A percentile compares a stretch with the other conserved stretches of the same genome.
phyloP scores from a whole-genome alignment of 169 alveolate species.

The Eimeria sp. region DNA sequence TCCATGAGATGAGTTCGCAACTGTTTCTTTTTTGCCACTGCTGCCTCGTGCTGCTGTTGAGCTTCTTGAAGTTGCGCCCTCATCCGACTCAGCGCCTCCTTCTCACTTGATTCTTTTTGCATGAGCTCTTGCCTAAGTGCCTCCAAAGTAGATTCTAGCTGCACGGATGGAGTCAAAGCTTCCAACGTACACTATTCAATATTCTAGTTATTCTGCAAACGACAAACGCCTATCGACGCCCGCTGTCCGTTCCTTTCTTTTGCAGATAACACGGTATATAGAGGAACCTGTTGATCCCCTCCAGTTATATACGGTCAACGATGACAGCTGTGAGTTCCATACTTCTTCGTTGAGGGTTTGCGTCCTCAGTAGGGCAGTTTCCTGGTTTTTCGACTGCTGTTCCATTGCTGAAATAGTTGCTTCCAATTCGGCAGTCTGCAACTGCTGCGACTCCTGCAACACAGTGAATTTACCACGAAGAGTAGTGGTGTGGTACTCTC shows the following conservation, averaged over 20 bases:
- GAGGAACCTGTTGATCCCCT: background rate
- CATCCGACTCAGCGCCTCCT: background rate
- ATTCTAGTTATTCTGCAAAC: background rate
- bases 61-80: constrained; percentile 12
- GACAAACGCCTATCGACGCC: background rate
- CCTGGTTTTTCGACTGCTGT: constrained; percentile 59
- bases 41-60: constrained; percentile 43
- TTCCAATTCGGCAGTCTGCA: constrained; percentile 52
- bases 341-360: constrained; percentile 59
- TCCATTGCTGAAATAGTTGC: constrained; percentile 56
- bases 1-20: constrained; percentile 56
- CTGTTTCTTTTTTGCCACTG: constrained; percentile 54
- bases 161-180: background rate
- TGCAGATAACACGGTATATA: background rate
- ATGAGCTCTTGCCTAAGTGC: constrained; percentile 43
- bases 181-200: background rate
- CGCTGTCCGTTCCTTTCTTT: background rate
- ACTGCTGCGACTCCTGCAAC: constrained; percentile 53
- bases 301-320: background rate
- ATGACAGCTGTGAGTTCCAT: background rate
- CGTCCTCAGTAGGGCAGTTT: constrained; percentile 58
- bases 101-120: constrained; percentile 32
- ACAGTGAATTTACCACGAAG: background rate
- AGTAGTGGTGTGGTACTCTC: background rate
- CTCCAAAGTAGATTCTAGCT: constrained; percentile 68